Base-by-base conservation (phyloP, 768 basidiomycete species). In the Mycena metata region DNA sequence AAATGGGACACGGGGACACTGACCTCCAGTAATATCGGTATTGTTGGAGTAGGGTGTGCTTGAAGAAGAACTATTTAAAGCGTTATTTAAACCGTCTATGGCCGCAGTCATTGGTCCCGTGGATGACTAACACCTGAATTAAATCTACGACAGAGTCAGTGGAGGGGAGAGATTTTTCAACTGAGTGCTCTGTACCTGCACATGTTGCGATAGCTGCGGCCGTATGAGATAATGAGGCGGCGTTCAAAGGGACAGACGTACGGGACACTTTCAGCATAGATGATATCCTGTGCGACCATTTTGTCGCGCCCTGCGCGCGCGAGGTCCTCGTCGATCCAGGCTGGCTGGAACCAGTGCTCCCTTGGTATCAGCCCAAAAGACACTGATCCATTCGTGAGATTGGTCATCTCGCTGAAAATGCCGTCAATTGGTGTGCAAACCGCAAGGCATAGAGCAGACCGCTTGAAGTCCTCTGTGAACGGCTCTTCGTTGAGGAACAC, bases 11-110 rank as follows among this genome's bases (percentile, higher is more conserved):
- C 41, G 13, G 26, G 0, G 83, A 75, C 17, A 80, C 67, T n/a
- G 39, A 62, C 13, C 89, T 83, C 93, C 93, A 95, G 77, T 95
- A 94, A 80, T 90, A 95, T 36, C 90, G 86, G 78, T 90, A 94
- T 42, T 86, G 80, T 70, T 88, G 83, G 41, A 95, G 79, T 3
- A 94, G 79, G 7, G 86, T 83, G 71, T 95, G 93, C 39, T 85
- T 81, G 83, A 88, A 95, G 84, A 95, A 95, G 84, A 89, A 90
- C 86, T 90, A 60, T 15, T 60, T 11, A 35, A 55, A 21, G 36
- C 59, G 77, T 64, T 26, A 54, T 3, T 30, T 30, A 6, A 6
- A n/a, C n/a, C n/a, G n/a, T n/a, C n/a, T n/a, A n/a, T n/a, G 30
- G 3, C 85, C 81, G 10, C 81, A 84, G 72, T 81, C 82, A 66